Evolutionary conservation across 1,284 basidiomycete species (phyloP).

Genomic region (Fistulinella cinereoalba): DNA sequence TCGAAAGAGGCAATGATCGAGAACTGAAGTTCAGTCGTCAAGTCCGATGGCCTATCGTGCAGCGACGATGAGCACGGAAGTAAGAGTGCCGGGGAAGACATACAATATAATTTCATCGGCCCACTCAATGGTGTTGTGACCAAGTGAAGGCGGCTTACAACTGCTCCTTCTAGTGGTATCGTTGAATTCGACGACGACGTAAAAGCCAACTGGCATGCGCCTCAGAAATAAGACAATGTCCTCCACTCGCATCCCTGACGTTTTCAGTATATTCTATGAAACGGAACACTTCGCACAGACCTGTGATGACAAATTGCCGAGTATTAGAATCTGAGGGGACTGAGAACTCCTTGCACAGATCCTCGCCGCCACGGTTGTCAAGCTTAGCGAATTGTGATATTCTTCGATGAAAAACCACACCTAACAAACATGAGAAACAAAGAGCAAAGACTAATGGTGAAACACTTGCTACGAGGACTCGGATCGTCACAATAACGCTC

Average conservation of each 20-base stretch:
- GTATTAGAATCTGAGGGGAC: background rate
- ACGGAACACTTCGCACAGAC: background rate
- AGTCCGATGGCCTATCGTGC: slow-evolving; percentile 12
- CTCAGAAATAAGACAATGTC: slow-evolving; percentile 2
- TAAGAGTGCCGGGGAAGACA: no score
- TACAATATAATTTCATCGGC: slow-evolving; percentile 3
- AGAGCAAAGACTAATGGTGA: background rate
- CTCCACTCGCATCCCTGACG: slow-evolving; percentile 10
- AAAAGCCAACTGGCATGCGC: slow-evolving; percentile 15
- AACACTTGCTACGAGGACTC: background rate
- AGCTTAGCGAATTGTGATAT: no score
- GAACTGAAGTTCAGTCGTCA: slow-evolving; percentile 1
- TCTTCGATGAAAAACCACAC: background rate
- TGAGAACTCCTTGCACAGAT: background rate
- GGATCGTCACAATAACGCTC: background rate
- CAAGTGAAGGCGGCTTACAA: slow-evolving; percentile 2
- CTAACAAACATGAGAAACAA: background rate
- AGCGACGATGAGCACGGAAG: no score
- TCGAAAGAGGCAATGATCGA: slow-evolving; percentile 17
- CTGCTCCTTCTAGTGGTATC: slow-evolving; percentile 2
- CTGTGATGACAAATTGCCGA: background rate
- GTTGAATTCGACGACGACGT: slow-evolving; percentile 5
- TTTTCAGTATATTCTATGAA: background rate
- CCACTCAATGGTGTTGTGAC: slow-evolving; percentile 12
- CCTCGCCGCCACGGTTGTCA: background rate